These are phyloP conservation scores for Starmerella scarabaei DNA, from an alignment of 805 yeast species.

Conservation along the genomic window DNA sequence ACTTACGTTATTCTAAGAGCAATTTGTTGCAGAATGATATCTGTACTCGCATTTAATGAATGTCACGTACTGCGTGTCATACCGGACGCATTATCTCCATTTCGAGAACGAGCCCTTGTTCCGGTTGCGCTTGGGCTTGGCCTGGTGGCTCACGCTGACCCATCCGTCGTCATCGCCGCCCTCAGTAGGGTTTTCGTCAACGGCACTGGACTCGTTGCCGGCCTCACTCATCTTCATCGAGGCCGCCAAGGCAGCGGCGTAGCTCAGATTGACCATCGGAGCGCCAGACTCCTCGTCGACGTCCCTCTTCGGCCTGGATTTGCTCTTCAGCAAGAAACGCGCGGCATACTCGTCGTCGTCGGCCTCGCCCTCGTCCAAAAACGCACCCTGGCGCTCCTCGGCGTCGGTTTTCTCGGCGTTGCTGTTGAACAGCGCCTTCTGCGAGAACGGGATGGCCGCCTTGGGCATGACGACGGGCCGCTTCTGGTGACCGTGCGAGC, in stretches of 20 bases:
- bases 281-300: conserved; percentile 9
- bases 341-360: conserved; percentile 25
- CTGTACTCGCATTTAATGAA: too few relatives aligned
- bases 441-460: conserved; percentile 20
- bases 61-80: too few relatives aligned
- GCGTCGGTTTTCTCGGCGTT: background rate
- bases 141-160: conserved; percentile 18
- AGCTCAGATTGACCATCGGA: conserved; percentile 17
- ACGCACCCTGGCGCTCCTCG: conserved; percentile 1
- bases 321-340: conserved; percentile 18
- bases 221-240: conserved; percentile 18
- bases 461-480: conserved; percentile 20
- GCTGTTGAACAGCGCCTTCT: conserved; percentile 14
- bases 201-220: conserved; percentile 6
- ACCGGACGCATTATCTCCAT: too few relatives aligned
- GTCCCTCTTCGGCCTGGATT: conserved; percentile 7
- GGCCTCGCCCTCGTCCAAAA: conserved; percentile 17
- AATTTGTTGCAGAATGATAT: too few relatives aligned
- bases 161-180: conserved; percentile 22
- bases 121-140: conserved; percentile 17
- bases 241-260: conserved; percentile 23
- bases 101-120: conserved; percentile 18
- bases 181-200: conserved; percentile 6
- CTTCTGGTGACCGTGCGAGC: conserved; percentile 15
- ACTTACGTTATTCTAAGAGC: too few relatives aligned